Base-by-base conservation (phyloP, 2,329 filamentous ascomycete genomes). In the Diplodia mutila region DNA sequence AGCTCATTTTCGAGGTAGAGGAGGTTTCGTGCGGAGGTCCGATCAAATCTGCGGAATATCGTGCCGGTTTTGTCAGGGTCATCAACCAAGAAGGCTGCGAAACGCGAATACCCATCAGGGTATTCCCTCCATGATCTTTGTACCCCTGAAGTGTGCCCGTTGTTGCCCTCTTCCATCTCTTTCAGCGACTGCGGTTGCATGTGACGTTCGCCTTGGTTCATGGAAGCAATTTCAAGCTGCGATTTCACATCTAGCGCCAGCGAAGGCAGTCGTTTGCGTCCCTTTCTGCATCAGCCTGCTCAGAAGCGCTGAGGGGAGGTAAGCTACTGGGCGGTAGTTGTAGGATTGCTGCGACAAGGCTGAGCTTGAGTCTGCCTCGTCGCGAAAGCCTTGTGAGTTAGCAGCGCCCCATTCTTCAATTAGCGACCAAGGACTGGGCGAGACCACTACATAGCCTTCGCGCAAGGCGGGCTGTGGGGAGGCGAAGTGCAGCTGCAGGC, bases 1-100 rank as follows among this genome's bases (percentile, higher is more conserved):
- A 69, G 57, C 59, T 67, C 65, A 4, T 23, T 65, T 25, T 69
- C 61, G 37, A 69, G 39, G 12, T 14, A 52, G 2, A 67, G 46
- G 12, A 69, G 18, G 34, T 23, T 51, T 9, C 65, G 49, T 34
- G 65, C 29, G 29, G 64, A 53, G 4, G 51, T 66, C 18, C 37
- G 16, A 23, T 67, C 65, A n/a, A 69, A 69, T 2, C 65, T 57
- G 12, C 67, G 42, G 9, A 67, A 54, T 34, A 52, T 64, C 21
- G 12, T 54, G 27, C 27, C 27, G 27, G 25, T 54, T 29, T 54
- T 34, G 18, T 54, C 51, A 0, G 51, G 51, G 27, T 32, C 51
- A 16, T 54, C 25, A 2, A 32, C 27, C 4, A 54, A 23, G 51
- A 54, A 54, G 2, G 25, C 51, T 32, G 51, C 29, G 11, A 54